These are phyloP conservation scores for Podospora comata DNA, from an alignment of 495 filamentous ascomycete species.

Conservation along the genomic window DNA sequence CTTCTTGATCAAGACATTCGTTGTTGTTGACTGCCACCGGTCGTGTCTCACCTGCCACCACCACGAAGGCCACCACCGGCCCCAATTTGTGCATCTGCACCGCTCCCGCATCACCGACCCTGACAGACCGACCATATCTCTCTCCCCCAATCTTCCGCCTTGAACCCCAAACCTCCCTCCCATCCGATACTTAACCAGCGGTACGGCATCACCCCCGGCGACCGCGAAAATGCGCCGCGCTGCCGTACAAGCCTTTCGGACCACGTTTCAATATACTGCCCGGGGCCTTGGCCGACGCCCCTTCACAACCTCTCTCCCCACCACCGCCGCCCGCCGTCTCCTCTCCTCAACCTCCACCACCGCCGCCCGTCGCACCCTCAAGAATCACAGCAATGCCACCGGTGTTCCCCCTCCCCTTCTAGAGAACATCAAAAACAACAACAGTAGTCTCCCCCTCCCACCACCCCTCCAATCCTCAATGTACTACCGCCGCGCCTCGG, in stretches of 20 bases:
- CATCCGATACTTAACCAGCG: neutral
- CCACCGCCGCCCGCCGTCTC: constrained; percentile 17
- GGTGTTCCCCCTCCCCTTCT: constrained; percentile 20
- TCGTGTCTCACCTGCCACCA: neutral
- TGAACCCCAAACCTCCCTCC: neutral
- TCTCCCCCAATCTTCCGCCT: neutral
- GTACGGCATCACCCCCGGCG: neutral
- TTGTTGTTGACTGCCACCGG: neutral
- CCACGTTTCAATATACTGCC: constrained; percentile 43
- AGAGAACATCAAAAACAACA: constrained; percentile 9
- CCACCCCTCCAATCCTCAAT: constrained; percentile 49
- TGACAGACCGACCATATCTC: no score
- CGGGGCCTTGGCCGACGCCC: constrained; percentile 39
- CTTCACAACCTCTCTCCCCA: constrained; percentile 19
- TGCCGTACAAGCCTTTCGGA: constrained; percentile 44
- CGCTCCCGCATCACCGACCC: no score
- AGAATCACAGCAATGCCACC: neutral
- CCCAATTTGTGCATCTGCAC: neutral
- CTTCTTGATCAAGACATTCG: neutral
- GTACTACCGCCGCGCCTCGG: constrained; percentile 46
- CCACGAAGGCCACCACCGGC: neutral
- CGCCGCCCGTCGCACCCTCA: constrained; percentile 20
- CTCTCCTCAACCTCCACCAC: constrained; percentile 14
- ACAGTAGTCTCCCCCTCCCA: constrained; percentile 25
- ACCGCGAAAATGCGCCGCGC: constrained; percentile 44